phyloP scores from a whole-genome alignment of 805 yeast species.

The Sungouiella blattae region DNA sequence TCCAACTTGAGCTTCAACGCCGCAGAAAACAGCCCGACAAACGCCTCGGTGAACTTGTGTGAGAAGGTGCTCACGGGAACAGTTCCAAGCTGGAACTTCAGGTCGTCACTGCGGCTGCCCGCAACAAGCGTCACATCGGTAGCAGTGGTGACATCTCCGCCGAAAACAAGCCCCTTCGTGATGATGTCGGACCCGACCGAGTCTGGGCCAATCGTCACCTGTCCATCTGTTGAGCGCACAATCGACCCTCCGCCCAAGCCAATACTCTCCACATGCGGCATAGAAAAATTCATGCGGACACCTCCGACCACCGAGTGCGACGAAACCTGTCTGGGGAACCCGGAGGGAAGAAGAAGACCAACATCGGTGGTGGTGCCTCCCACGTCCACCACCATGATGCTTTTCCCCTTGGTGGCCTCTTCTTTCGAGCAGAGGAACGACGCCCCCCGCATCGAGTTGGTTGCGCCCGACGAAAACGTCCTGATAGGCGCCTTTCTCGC shows the following conservation, averaged over 20 bases:
- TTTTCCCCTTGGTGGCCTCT: slow-evolving; percentile 3
- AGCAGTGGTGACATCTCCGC: slow-evolving; percentile 40
- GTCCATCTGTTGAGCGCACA: slow-evolving; percentile 22
- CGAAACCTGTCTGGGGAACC: slow-evolving; percentile 47
- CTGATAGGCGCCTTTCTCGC: slow-evolving; percentile 41
- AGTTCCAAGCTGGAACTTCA: slow-evolving; percentile 19
- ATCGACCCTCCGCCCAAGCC: slow-evolving; percentile 52
- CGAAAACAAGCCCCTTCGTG: slow-evolving; percentile 35
- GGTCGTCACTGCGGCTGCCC: slow-evolving; percentile 5
- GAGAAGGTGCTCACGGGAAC: too few relatives aligned
- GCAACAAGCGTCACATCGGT: slow-evolving; percentile 33
- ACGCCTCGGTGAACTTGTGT: slow-evolving; percentile 10
- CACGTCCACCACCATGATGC: slow-evolving; percentile 35
- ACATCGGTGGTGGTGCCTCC: slow-evolving; percentile 53
- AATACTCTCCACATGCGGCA: slow-evolving; percentile 49
- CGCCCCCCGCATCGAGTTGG: slow-evolving; percentile 48
- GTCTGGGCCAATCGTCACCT: slow-evolving; percentile 43
- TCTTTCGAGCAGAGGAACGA: slow-evolving; percentile 32
- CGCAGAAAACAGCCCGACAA: slow-evolving; percentile 15
- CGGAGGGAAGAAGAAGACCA: slow-evolving; percentile 43
- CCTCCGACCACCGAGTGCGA: slow-evolving; percentile 44
- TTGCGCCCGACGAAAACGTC: slow-evolving; percentile 49
- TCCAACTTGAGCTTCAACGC: slow-evolving; percentile 31
- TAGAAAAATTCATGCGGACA: slow-evolving; percentile 46
- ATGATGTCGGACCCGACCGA: slow-evolving; percentile 43